Evolutionary conservation across 75 land plant species (phyloP).

Genomic region (Azolla pinnata): DNA sequence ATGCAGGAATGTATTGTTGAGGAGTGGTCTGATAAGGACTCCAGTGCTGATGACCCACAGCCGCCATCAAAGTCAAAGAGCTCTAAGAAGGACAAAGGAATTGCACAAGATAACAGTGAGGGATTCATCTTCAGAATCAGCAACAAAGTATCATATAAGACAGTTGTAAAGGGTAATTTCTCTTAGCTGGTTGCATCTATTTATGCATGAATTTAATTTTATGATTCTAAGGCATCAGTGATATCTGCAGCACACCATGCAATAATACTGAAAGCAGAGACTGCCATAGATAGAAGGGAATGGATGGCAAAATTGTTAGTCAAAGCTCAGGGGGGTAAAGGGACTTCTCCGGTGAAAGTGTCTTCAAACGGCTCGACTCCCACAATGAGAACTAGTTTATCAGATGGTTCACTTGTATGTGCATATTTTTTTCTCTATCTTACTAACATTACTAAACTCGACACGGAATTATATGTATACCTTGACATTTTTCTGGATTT

Average conservation of each 20-base stretch:
- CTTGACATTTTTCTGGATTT: too few species aligned
- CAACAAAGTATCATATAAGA: slow-evolving; percentile 76
- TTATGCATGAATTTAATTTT: not conserved
- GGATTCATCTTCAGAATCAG: slow-evolving; percentile 69
- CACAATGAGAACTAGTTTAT: slow-evolving; percentile 50
- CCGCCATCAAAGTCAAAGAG: slow-evolving; percentile 54
- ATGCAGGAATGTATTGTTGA: slow-evolving; percentile 79
- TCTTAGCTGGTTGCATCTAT: not conserved
- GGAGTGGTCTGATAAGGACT: slow-evolving; percentile 56
- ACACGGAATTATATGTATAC: too few species aligned
- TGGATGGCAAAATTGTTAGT: slow-evolving; percentile 62
- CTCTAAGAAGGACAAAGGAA: slow-evolving; percentile 51
- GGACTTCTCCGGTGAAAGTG: slow-evolving; percentile 28
- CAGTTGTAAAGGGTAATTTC: slow-evolving; percentile 75
- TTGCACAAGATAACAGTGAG: slow-evolving; percentile 46
- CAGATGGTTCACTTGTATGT: slow-evolving; percentile 79
- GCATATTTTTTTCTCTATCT: not conserved
- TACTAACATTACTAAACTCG: not conserved
- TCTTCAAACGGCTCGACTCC: slow-evolving; percentile 36
- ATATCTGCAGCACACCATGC: slow-evolving; percentile 76
- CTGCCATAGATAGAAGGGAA: slow-evolving; percentile 65
- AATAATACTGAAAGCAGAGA: slow-evolving; percentile 84
- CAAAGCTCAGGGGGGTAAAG: slow-evolving; percentile 45
- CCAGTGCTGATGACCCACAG: slow-evolving; percentile 35
- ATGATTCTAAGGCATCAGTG: too few species aligned